phyloP scores from a whole-genome alignment of 2,329 filamentous ascomycete genomes.

The Aspergillus udagawae region DNA sequence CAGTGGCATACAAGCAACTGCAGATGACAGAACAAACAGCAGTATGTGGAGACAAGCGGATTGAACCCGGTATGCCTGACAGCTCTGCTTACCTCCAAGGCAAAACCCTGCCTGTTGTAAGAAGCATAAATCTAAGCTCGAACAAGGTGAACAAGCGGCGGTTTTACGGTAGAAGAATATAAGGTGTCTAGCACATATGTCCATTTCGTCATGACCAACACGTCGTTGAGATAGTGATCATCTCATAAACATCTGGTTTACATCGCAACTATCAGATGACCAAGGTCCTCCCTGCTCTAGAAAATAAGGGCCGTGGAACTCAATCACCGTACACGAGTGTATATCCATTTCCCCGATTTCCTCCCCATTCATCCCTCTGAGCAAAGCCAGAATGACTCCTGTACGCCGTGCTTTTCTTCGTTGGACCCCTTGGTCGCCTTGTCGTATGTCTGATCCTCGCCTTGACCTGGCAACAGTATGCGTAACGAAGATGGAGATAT shows the following conservation, averaged over 20 bases:
- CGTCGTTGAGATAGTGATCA: slow-evolving; percentile 23
- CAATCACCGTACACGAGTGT: slow-evolving; percentile 9
- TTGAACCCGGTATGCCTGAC: no score
- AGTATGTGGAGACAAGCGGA: no score
- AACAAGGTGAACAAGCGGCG: no score
- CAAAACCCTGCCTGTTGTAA: no score
- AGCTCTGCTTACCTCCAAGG: no score
- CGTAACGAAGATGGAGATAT: slow-evolving; percentile 8
- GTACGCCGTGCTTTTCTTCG: slow-evolving; percentile 29
- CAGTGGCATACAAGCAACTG: no score
- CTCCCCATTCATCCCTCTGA: slow-evolving; percentile 16
- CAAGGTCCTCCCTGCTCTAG: not conserved
- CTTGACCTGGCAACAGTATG: slow-evolving; percentile 2
- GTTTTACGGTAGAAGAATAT: not conserved
- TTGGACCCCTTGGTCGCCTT: not conserved
- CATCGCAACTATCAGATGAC: slow-evolving; percentile 7
- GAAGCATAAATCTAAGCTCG: not conserved
- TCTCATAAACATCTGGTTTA: slow-evolving; percentile 25
- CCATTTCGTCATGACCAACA: slow-evolving; percentile 33
- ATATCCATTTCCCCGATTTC: slow-evolving; percentile 9
- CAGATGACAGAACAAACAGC: no score
- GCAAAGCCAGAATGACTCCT: slow-evolving; percentile 30
- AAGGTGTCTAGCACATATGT: slow-evolving; percentile 21
- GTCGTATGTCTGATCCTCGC: slow-evolving; percentile 1
- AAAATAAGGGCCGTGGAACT: slow-evolving; percentile 3